Evolutionary conservation across 495 filamentous ascomycete species (phyloP).

Genomic region (Aspergillus biplanus): DNA sequence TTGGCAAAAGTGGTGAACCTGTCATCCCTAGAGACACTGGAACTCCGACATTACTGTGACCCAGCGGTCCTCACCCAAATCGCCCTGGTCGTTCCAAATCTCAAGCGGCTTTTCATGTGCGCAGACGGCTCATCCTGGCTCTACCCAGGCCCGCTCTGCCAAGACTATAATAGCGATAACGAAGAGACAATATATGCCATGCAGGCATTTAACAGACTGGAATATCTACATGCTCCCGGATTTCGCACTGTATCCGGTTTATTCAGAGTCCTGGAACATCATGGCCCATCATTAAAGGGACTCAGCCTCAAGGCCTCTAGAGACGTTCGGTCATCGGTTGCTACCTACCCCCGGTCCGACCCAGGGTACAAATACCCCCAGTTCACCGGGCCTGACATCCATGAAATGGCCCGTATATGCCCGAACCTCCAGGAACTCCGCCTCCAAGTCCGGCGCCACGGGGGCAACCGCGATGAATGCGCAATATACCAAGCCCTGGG

Average conservation of each 20-base stretch:
- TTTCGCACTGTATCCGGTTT: not conserved
- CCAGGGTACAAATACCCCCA: not conserved
- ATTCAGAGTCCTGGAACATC: not conserved
- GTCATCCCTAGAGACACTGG: not conserved
- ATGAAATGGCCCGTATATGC: not conserved
- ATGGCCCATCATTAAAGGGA: not conserved
- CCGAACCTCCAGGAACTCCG: conserved; percentile 9
- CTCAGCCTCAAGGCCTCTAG: not conserved
- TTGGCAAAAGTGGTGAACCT: not conserved
- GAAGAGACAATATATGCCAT: not conserved
- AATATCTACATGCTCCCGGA: not conserved
- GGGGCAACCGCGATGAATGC: conserved; percentile 6
- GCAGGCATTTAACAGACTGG: not conserved
- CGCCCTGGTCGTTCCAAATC: not conserved
- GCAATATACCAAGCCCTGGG: conserved; percentile 3
- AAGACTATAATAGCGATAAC: not conserved
- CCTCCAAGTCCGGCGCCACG: conserved; percentile 3
- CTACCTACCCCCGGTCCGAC: not conserved
- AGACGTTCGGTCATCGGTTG: not conserved
- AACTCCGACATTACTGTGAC: not conserved
- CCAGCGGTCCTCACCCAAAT: not conserved
- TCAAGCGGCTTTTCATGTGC: conserved; percentile 3
- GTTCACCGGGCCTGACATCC: not conserved
- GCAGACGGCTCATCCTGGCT: not conserved
- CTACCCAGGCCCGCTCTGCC: too few species aligned